Evolutionary conservation across 176 grass and related monocot species (phyloP).

Genomic region (Phoenix dactylifera): DNA sequence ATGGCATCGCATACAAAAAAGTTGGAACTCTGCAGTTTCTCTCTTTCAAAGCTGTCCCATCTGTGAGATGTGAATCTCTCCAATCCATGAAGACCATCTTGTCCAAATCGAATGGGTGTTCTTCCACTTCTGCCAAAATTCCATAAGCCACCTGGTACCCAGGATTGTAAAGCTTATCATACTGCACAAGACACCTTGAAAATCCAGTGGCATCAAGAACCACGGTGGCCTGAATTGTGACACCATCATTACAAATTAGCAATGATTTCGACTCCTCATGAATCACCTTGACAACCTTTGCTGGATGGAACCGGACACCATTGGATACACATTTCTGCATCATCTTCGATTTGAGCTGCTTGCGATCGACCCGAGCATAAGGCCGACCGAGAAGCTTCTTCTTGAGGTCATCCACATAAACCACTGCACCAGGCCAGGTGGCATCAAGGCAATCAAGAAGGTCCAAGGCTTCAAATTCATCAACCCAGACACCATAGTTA

Average conservation of each 20-base stretch:
- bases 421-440: constrained; percentile 62
- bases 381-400: constrained; percentile 54
- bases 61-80: constrained; percentile 77
- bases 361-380: constrained; percentile 68
- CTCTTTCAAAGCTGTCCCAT: constrained; percentile 36
- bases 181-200: constrained; percentile 76
- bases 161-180: constrained; percentile 87
- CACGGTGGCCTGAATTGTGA: constrained; percentile 50
- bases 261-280: constrained; percentile 58
- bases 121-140: constrained; percentile 86
- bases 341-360: constrained; percentile 90
- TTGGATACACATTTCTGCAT: constrained; percentile 63
- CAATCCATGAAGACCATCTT: constrained; percentile 99
- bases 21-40: constrained; percentile 66
- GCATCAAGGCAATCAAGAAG: constrained; percentile 76
- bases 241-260: constrained; percentile 77
- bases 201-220: constrained; percentile 93
- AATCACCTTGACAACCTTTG: constrained; percentile 63
- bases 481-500: constrained; percentile 96
- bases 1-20: constrained; percentile 96
- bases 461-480: constrained; percentile 91
- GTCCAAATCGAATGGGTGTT: constrained; percentile 87
- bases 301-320: constrained; percentile 68
- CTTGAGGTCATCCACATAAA: constrained; percentile 36
- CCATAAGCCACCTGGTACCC: constrained; percentile 95